phyloP scores from a whole-genome alignment of 2,329 filamentous ascomycete species.

The Diaporthe aspalathi region DNA sequence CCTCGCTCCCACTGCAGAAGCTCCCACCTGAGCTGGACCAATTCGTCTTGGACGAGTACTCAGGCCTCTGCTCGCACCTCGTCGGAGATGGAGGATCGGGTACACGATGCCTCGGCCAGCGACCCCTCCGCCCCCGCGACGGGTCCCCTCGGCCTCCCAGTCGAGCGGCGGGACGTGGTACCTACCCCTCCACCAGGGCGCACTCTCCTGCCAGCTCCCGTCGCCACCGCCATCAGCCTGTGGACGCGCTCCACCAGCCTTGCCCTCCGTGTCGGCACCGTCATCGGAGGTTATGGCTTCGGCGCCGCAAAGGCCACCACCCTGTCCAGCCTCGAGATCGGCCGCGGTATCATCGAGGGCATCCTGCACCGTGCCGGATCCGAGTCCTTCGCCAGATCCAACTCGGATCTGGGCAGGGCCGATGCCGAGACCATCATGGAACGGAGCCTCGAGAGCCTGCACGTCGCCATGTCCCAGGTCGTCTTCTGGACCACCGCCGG shows the following conservation, averaged over 20 bases:
- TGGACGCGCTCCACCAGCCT: conserved; percentile 70
- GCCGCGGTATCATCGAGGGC: conserved; percentile 65
- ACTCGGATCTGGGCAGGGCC: conserved; percentile 58
- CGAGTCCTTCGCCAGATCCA: conserved; percentile 59
- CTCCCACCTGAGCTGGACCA: neutral
- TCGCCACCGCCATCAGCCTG: conserved; percentile 70
- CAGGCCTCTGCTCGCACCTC: conserved; percentile 9
- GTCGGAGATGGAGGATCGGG: conserved; percentile 22
- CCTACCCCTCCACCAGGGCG: conserved; percentile 45
- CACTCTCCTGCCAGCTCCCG: conserved; percentile 67
- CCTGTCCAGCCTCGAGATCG: conserved; percentile 67
- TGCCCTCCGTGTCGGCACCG: conserved; percentile 63
- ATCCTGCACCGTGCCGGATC: conserved; percentile 64
- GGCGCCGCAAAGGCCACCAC: conserved; percentile 67
- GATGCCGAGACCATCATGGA: conserved; percentile 69
- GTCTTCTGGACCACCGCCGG: conserved; percentile 72
- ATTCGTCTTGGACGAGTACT: conserved; percentile 5
- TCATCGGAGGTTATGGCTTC: conserved; percentile 64
- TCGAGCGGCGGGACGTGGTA: conserved; percentile 7
- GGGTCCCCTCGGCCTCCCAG: conserved; percentile 14
- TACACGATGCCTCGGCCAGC: neutral
- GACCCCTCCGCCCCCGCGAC: neutral
- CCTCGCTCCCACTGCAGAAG: conserved; percentile 1
- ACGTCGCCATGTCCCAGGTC: conserved; percentile 67
- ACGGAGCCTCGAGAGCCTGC: conserved; percentile 65